Conservation (phyloP, 1,139 yeast genomes). For the Zygosaccharomyces pseudobailii region DNA sequence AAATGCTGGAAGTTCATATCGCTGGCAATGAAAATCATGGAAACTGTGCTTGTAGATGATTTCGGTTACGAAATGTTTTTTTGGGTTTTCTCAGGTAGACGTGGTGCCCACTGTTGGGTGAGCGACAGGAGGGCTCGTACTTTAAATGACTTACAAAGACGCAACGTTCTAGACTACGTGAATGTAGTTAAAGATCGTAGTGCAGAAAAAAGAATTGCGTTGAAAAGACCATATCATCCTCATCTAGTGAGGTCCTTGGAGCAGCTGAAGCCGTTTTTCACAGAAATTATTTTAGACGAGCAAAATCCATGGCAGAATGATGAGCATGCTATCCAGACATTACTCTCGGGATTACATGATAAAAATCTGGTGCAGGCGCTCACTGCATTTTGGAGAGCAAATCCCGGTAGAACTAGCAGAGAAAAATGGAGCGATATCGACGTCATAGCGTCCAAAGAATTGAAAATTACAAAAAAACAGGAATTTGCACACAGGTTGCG, state of each 20-base stretch:
- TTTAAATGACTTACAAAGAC: constrained; percentile 67
- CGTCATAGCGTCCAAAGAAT: constrained; percentile 40
- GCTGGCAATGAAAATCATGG: constrained; percentile 77
- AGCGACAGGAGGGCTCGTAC: constrained; percentile 78
- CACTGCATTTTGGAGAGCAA: constrained; percentile 49
- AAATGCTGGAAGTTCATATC: constrained; percentile 94
- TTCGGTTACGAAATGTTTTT: constrained; percentile 82
- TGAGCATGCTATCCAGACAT: constrained; percentile 43
- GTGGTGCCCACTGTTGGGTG: constrained; percentile 99
- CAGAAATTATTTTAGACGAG: constrained; percentile 61
- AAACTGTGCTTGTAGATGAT: constrained; percentile 69
- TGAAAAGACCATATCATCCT: constrained; percentile 86
- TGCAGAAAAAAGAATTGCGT: constrained; percentile 41
- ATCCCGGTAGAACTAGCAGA: constrained; percentile 44
- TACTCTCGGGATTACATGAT: constrained; percentile 62
- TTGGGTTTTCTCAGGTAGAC: constrained; percentile 97
- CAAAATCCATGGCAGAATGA: constrained; percentile 79
- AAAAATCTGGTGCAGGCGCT: constrained; percentile 51
- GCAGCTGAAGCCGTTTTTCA: constrained; percentile 58
- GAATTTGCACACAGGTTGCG: constrained; percentile 36
- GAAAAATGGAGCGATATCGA: constrained; percentile 85
- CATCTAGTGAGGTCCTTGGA: constrained; percentile 73
- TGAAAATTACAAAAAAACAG: constrained; percentile 41
- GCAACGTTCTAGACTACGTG: constrained; percentile 76
- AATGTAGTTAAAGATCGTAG: constrained; percentile 62